Evolutionary conservation across 306 rosid genomes (phyloP).

Genomic region (Pterocarpus macrocarpus): DNA sequence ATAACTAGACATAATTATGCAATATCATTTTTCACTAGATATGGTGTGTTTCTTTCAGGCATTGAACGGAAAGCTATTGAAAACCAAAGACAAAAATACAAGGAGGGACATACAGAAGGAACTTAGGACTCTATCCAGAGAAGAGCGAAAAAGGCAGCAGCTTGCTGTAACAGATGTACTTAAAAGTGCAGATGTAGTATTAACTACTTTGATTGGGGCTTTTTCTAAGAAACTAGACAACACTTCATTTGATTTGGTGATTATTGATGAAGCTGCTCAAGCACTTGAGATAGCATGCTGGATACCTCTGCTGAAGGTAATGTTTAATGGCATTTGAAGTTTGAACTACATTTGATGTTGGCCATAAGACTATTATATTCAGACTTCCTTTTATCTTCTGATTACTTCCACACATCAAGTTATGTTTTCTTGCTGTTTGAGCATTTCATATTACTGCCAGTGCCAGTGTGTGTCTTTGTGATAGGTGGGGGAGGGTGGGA

Average conservation of each 20-base stretch:
- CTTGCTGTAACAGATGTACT: constrained; percentile 94
- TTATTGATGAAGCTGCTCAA: constrained; percentile 99
- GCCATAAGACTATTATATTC: neutral
- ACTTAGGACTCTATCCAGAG: constrained; percentile 90
- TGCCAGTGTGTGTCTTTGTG: neutral
- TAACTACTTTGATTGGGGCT: constrained; percentile 94
- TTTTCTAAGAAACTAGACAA: constrained; percentile 74
- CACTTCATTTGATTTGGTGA: constrained; percentile 92
- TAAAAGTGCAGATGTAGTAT: constrained; percentile 85
- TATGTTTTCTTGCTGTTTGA: constrained; percentile 37
- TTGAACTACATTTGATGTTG: constrained; percentile 30
- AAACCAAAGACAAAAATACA: constrained; percentile 83
- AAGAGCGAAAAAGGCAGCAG: constrained; percentile 97
- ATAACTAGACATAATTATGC: constrained; percentile 19
- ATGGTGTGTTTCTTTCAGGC: constrained; percentile 61
- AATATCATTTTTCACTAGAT: constrained; percentile 32
- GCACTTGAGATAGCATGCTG: constrained; percentile 99
- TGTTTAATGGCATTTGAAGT: constrained; percentile 37
- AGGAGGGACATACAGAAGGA: constrained; percentile 94
- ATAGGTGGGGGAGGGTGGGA: constrained; percentile 20
- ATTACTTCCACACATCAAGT: constrained; percentile 17
- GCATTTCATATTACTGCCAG: constrained; percentile 30
- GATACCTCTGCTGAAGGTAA: constrained; percentile 93
- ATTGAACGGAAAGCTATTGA: constrained; percentile 91
- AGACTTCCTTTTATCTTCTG: constrained; percentile 32